These are phyloP conservation scores for Spiromastix sp. DNA, from an alignment of 2,329 filamentous ascomycete genomes.

Conservation along the genomic window DNA sequence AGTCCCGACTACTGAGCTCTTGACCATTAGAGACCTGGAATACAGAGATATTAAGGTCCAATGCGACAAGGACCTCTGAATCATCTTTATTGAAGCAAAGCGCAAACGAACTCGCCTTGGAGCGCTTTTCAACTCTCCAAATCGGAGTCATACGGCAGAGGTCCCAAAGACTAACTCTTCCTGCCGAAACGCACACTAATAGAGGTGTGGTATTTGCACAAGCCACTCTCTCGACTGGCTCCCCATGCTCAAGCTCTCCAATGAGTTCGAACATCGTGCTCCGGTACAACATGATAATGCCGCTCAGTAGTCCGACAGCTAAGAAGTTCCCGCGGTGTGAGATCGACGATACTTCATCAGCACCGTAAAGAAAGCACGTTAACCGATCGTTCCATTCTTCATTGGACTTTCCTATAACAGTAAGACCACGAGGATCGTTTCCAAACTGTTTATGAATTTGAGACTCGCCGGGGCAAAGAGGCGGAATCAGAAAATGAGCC, in stretches of 20 bases:
- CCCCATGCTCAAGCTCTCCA: conserved; percentile 1
- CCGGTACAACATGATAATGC: conserved; percentile 10
- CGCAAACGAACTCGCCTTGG: neutral
- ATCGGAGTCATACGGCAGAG: neutral
- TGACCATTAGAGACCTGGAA: neutral
- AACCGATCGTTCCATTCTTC: conserved; percentile 19
- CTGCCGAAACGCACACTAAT: conserved; percentile 1
- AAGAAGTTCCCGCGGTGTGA: conserved; percentile 12
- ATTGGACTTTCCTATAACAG: conserved; percentile 14
- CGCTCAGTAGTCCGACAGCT: conserved; percentile 12
- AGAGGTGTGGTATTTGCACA: neutral
- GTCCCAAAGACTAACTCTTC: conserved; percentile 4
- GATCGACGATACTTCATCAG: conserved; percentile 7
- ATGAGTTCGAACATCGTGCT: conserved; percentile 3
- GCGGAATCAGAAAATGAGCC: conserved; percentile 27
- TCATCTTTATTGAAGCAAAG: conserved; percentile 2
- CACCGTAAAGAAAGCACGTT: conserved; percentile 11
- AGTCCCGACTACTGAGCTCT: neutral
- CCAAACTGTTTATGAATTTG: conserved; percentile 13
- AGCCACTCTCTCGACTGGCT: neutral
- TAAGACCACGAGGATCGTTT: conserved; percentile 8
- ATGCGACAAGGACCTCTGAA: conserved; percentile 1
- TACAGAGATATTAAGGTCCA: neutral
- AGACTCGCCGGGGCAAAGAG: conserved; percentile 22
- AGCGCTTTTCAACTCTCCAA: neutral